Evolutionary conservation across 2,329 filamentous ascomycete genomes (phyloP).

Genomic region (Xylariaceae sp.): DNA sequence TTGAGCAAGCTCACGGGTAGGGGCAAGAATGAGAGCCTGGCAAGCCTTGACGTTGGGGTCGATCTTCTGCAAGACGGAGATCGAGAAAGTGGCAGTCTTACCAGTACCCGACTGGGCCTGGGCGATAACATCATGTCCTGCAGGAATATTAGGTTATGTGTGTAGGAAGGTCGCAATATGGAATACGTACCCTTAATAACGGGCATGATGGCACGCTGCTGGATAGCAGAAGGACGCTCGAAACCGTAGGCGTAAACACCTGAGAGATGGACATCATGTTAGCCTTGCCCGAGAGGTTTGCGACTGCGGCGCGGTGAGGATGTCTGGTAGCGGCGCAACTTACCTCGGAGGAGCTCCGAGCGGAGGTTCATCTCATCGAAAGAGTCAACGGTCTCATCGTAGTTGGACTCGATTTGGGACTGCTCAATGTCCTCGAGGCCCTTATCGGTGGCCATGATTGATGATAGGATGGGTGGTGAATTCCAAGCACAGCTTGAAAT

Average conservation of each 20-base stretch:
- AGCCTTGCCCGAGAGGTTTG: constrained; percentile 8
- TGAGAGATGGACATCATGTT: constrained; percentile 32
- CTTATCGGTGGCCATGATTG: constrained; percentile 98
- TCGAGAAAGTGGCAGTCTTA: constrained; percentile 99
- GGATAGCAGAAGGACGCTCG: constrained; percentile 98
- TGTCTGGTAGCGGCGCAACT: constrained; percentile 14
- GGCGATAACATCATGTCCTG: constrained; percentile 97
- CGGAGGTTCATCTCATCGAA: constrained; percentile 99
- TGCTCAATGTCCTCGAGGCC: constrained; percentile 76
- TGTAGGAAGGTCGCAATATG: not conserved
- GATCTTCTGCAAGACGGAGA: constrained; percentile 98
- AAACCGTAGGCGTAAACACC: constrained; percentile 99
- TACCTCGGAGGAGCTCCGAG: constrained; percentile 88
- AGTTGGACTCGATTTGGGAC: constrained; percentile 99
- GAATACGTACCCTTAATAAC: constrained; percentile 87
- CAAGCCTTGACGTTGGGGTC: constrained; percentile 91
- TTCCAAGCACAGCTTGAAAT: constrained; percentile 77
- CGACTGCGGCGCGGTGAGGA: constrained; percentile 11
- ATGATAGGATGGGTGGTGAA: constrained; percentile 53
- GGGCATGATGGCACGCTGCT: constrained; percentile 99
- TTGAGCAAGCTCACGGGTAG: constrained; percentile 96
- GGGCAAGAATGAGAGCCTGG: constrained; percentile 96
- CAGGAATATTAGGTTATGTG: constrained; percentile 14
- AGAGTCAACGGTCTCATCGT: constrained; percentile 98
- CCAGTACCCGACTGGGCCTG: constrained; percentile 99